Evolutionary conservation across 148 eudicot genomes (phyloP), one percentile per base, ranked within the genome.

Genomic region (Silene uniflora): DNA sequence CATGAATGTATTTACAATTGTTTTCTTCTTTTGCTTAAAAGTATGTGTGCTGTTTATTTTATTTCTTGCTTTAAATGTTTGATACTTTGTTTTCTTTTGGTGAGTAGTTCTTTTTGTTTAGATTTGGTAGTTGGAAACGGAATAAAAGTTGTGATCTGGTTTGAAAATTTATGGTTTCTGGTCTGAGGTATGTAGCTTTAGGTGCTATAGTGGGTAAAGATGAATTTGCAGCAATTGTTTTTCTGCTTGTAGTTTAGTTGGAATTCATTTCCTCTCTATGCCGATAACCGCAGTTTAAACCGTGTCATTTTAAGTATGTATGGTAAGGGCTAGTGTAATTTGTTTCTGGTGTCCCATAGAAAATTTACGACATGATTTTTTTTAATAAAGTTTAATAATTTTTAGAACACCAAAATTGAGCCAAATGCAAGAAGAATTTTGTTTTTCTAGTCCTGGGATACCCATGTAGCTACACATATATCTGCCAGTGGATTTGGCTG

Each of bases 41-140:
- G 16, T 62, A 22, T 66, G 16, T 72, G 22, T 67, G 71, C 27
- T 61, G 58, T 21, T 49, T 35, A 9, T 56, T 44, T 58, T n/a
- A 69, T 74, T 77, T 23, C 22, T 18, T 56, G 25, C 71, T 72
- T 58, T 69, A 22, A 68, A 35, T 52, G 44, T 32, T 73, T 79
- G 64, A 74, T 52, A 13, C 63, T 66, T 69, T 69, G 19, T 46
- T 72, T 58, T 66, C 44, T 76, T 76, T 75, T 64, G 71, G 82
- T 62, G 78, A 67, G 59, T 56, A 61, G 13, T 42, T 11, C 24
- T 69, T 47, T 11, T 69, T 11, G 27, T 47, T 21, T 14, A 69
- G 21, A 46, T 44, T 22, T 68, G 2, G 7, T 10, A 66, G 56
- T 69, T 47, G 35, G 49, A 9, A 39, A 47, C 5, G 59, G 39